Conservation (phyloP, 371 early-diverging fungal species). For the Furculomyces boomerangus region DNA sequence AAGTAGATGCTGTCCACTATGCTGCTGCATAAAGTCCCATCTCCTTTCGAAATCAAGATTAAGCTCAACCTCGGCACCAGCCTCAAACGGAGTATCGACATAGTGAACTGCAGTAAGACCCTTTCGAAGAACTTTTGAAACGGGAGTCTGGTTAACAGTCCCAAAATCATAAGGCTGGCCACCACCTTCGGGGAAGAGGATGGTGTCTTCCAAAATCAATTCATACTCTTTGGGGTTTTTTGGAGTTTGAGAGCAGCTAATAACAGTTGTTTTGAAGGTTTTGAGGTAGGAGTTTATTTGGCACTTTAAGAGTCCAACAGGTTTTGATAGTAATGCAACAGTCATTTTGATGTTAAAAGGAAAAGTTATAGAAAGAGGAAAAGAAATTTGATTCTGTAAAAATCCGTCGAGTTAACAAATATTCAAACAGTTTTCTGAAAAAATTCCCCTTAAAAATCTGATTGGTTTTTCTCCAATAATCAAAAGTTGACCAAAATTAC, state of each 20-base stretch:
- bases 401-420: too few relatives aligned
- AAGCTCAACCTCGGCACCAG: slow-evolving; percentile 29
- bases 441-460: too few relatives aligned
- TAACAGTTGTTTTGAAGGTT: background rate
- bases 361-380: too few relatives aligned
- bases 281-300: slow-evolving; percentile 1
- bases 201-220: slow-evolving; percentile 4
- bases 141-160: slow-evolving; percentile 30
- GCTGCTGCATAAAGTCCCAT: slow-evolving; percentile 66
- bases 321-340: background rate
- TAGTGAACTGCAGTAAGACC: slow-evolving; percentile 44
- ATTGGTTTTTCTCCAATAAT: too few relatives aligned
- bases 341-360: background rate
- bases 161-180: slow-evolving; percentile 39
- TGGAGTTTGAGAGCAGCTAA: background rate
- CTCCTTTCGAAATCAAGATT: slow-evolving; percentile 48
- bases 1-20: slow-evolving; percentile 57
- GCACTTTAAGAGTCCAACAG: slow-evolving; percentile 1
- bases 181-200: background rate
- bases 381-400: too few relatives aligned
- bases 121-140: slow-evolving; percentile 36
- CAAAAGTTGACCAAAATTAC: too few relatives aligned
- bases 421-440: too few relatives aligned
- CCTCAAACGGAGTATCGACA: slow-evolving; percentile 28
- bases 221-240: background rate